phyloP scores from a whole-genome alignment of 305 asterid genomes.

The Rubia peregrina region DNA sequence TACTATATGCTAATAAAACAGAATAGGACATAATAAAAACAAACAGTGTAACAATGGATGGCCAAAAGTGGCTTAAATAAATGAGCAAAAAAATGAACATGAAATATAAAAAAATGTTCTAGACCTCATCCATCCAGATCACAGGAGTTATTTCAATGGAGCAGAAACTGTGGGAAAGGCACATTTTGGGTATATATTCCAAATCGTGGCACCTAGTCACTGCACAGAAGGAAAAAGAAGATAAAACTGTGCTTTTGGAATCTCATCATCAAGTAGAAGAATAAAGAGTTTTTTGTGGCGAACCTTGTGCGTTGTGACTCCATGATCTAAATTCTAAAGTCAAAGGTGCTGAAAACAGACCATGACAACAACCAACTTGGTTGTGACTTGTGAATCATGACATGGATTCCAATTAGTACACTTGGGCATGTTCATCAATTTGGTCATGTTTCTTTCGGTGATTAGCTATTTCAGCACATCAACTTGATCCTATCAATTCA shows the following conservation, averaged over 20 bases:
- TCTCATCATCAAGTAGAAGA: slow-evolving; percentile 56
- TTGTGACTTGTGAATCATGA: slow-evolving; percentile 62
- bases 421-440: no score
- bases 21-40: not conserved
- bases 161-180: slow-evolving; percentile 24
- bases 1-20: no score
- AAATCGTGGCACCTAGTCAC: slow-evolving; percentile 32
- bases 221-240: not conserved
- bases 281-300: slow-evolving; percentile 47
- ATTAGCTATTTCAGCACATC: no score
- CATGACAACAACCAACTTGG: slow-evolving; percentile 47
- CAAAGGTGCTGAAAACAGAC: slow-evolving; percentile 29
- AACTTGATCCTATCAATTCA: no score
- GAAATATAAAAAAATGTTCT: no score
- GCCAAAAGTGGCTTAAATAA: slow-evolving; percentile 20
- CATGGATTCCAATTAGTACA: slow-evolving; percentile 54
- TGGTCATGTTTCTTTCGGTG: no score
- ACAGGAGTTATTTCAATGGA: slow-evolving; percentile 7
- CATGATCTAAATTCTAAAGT: slow-evolving; percentile 22
- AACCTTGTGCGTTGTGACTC: slow-evolving; percentile 50
- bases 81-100: not conserved
- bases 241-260: slow-evolving; percentile 28
- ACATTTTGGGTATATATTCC: slow-evolving; percentile 47
- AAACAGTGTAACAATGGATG: not conserved
- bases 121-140: slow-evolving; percentile 24